Conservation (phyloP, 371 early-diverging fungal species). For the Actinomortierella wolfii region DNA sequence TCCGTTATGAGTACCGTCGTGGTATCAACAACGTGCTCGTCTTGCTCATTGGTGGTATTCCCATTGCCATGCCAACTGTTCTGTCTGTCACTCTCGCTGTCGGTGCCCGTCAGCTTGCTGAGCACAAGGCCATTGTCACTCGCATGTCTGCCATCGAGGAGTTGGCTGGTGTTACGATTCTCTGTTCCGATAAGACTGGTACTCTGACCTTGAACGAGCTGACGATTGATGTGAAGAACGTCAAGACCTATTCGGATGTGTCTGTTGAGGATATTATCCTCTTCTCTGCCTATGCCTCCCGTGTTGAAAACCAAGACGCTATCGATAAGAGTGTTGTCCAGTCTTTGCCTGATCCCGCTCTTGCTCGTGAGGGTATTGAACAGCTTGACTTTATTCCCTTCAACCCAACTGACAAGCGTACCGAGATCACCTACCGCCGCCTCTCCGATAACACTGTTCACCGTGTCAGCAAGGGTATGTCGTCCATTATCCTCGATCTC, state of each 20-base stretch:
- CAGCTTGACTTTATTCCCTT: constrained; percentile 81
- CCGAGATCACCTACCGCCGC: constrained; percentile 74
- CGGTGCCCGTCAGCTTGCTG: constrained; percentile 91
- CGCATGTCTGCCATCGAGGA: constrained; percentile 89
- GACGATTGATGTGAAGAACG: constrained; percentile 67
- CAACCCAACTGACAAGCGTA: constrained; percentile 89
- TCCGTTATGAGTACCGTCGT: constrained; percentile 69
- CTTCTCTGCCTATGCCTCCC: constrained; percentile 67
- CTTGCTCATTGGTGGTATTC: constrained; percentile 81
- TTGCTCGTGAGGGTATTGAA: constrained; percentile 70
- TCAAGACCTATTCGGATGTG: constrained; percentile 66
- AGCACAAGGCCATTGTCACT: constrained; percentile 90
- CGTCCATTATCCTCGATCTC: constrained; percentile 71
- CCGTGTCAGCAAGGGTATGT: constrained; percentile 78
- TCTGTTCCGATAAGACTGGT: constrained; percentile 97
- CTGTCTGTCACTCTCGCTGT: constrained; percentile 94
- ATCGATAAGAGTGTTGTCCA: constrained; percentile 76
- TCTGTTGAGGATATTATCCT: constrained; percentile 62
- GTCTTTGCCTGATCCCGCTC: constrained; percentile 58
- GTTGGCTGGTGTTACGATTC: constrained; percentile 90
- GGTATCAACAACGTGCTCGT: constrained; percentile 75
- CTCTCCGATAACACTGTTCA: constrained; percentile 60
- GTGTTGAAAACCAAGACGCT: constrained; percentile 75
- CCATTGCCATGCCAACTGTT: constrained; percentile 82
- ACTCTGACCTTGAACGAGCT: constrained; percentile 94